A percentile compares a stretch with the other conserved stretches of the same genome.
These are phyloP conservation scores for Scutellaria minor DNA, from an alignment of 257 asterid species.

Conservation along the genomic window DNA sequence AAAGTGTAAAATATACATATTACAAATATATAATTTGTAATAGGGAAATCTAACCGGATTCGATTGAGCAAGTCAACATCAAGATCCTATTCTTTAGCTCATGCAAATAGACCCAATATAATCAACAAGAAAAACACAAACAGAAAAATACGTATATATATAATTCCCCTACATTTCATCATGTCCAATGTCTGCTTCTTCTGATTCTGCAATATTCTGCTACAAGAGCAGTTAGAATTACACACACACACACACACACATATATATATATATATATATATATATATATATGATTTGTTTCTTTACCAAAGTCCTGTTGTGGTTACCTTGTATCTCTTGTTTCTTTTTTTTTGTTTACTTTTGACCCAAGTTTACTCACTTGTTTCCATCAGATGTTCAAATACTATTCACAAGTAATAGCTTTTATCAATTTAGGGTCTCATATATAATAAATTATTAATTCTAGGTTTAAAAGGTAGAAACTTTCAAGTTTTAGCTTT, in stretches of 20 bases:
- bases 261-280: too few species aligned
- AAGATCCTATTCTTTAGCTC: slow-evolving; percentile 1
- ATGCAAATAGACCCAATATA: background rate
- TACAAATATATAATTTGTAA: too few species aligned
- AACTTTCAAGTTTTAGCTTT: too few species aligned
- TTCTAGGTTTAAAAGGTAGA: too few species aligned
- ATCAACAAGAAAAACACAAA: slow-evolving; percentile 7
- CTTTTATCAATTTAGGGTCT: too few species aligned
- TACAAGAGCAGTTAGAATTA: slow-evolving; percentile 12
- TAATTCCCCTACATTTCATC: background rate
- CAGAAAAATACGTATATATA: background rate
- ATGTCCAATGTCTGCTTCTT: slow-evolving; percentile 18
- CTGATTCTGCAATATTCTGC: slow-evolving; percentile 13
- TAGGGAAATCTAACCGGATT: too few species aligned
- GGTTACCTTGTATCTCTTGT: slow-evolving; percentile 52
- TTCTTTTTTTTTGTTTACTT: slow-evolving; percentile 43
- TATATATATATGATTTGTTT: slow-evolving; percentile 37
- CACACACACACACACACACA: too few species aligned
- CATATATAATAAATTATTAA: too few species aligned
- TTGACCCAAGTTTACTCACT: slow-evolving; percentile 37
- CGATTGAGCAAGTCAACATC: background rate
- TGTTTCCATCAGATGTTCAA: slow-evolving; percentile 39
- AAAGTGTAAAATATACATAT: too few species aligned
- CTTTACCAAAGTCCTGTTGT: slow-evolving; percentile 48
- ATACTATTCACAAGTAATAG: slow-evolving; percentile 16